Conservation (phyloP, 306 rosid species). For the Quercus aquifolioides region DNA sequence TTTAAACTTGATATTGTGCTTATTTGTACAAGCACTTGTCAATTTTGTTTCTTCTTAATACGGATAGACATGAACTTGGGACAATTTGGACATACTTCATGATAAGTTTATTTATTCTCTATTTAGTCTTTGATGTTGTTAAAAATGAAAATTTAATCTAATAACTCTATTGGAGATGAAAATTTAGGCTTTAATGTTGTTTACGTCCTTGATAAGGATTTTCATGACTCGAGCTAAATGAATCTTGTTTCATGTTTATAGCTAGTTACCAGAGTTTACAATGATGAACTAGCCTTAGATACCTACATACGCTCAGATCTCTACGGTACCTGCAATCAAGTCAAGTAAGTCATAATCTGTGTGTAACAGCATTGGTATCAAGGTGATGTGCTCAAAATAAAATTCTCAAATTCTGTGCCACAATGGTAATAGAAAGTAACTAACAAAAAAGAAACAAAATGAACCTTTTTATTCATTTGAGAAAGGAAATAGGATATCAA, state of each 20-base stretch:
- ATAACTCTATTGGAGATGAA: neutral
- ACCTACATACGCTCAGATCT: constrained; percentile 72
- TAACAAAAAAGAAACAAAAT: neutral
- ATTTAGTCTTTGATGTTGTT: neutral
- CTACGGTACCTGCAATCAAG: constrained; percentile 63
- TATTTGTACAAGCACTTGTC: neutral
- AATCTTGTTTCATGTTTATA: constrained; percentile 35
- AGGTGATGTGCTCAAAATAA: constrained; percentile 12
- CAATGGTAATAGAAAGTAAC: neutral
- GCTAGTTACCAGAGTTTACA: constrained; percentile 70
- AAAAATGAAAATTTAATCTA: neutral
- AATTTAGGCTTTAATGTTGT: neutral
- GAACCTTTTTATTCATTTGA: neutral
- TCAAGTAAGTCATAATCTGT: constrained; percentile 46
- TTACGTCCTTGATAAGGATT: constrained; percentile 15
- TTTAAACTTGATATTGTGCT: neutral
- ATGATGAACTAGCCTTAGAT: constrained; percentile 83
- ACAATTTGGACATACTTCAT: neutral
- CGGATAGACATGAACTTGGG: neutral
- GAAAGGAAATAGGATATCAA: neutral
- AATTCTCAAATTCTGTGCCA: constrained; percentile 11
- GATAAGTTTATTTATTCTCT: neutral
- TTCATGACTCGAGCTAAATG: constrained; percentile 24
- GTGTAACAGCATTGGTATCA: neutral
- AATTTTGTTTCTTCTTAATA: neutral